These are phyloP conservation scores for Geotrichum fermentans DNA, from an alignment of 1,139 yeast genomes.

Conservation along the genomic window DNA sequence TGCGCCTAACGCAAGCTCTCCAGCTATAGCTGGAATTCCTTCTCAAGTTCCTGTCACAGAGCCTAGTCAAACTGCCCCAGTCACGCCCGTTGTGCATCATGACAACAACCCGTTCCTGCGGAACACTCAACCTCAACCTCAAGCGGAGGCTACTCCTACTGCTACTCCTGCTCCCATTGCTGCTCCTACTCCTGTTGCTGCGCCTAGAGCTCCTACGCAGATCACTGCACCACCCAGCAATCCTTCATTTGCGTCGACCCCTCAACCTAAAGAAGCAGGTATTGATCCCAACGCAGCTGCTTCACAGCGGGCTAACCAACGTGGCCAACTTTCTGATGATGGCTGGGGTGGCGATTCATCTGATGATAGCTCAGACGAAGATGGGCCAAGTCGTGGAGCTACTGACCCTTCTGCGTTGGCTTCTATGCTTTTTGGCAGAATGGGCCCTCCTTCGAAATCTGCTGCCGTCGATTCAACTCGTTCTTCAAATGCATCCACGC, in stretches of 20 bases:
- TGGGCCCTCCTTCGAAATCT: slow-evolving; percentile 41
- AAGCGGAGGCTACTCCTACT: slow-evolving; percentile 16
- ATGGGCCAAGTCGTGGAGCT: slow-evolving; percentile 42
- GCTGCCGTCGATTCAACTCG: slow-evolving; percentile 14
- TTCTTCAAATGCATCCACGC: slow-evolving; percentile 4
- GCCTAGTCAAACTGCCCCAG: neutral
- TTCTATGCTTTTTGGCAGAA: slow-evolving; percentile 58
- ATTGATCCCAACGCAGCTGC: slow-evolving; percentile 50
- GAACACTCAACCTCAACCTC: slow-evolving; percentile 16
- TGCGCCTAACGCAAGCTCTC: slow-evolving; percentile 13
- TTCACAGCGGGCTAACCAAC: slow-evolving; percentile 51
- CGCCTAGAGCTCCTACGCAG: slow-evolving; percentile 4
- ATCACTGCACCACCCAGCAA: slow-evolving; percentile 21
- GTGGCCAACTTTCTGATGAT: slow-evolving; percentile 46
- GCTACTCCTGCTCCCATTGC: slow-evolving; percentile 15
- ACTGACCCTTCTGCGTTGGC: slow-evolving; percentile 58
- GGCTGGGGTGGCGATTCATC: slow-evolving; percentile 52
- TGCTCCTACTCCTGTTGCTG: slow-evolving; percentile 5
- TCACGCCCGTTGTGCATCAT: slow-evolving; percentile 23
- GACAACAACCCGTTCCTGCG: slow-evolving; percentile 26
- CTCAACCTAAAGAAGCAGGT: slow-evolving; percentile 30
- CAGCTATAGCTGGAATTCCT: neutral
- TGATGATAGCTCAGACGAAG: slow-evolving; percentile 44
- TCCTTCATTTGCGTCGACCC: slow-evolving; percentile 19
- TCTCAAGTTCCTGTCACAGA: too few relatives aligned